Evolutionary conservation across 495 filamentous ascomycete species (phyloP), one percentile per base, ranked within the genome.

Genomic region (Parmelia sp.): DNA sequence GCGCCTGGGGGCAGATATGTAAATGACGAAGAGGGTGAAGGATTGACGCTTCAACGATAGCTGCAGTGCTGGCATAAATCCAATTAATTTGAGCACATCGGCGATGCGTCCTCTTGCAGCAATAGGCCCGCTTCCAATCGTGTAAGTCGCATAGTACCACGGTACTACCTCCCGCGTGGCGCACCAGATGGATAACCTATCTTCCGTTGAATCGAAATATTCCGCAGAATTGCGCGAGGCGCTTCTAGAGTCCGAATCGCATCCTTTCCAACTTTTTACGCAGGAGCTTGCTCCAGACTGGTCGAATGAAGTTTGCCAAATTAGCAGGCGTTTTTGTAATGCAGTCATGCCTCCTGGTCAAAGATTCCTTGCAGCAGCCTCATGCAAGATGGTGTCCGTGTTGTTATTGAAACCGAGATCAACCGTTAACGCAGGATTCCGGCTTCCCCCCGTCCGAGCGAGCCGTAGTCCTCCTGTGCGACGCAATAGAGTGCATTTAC

Each of bases 101-200:
- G 31, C 62, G 66, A 64, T 61, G 51, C 33, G 19, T 49, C 42
- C 57, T 57, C 23, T 53, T 40, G 36, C 27, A 37, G 40, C 57
- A 37, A 69, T 69, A 69, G 67, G 67, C 67, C 64, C 67, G 67
- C 67, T 69, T 69, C 55, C 59, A 68, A 11, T 45, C 33, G 19
- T 40, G 40, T 60, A 37, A 19, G 36, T 65, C 57, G 63, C 67
- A 63, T 69, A 69, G 25, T 40, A 36, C 58, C n/a, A 62, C 47
- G 29, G 25, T 17, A 17, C 47, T 51, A 29, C 37, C 55, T 60
- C 58, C 64, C 67, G 64, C 60, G 45, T 62, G 63, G 67, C 67
- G 67, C 62, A 64, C 56, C 42, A 31, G 23, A 21, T 33, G 40
- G 40, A 25, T 64, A 11, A 29, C 10, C 31, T 42, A 49, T 10